Percentiles rank a stretch among this genome's conserved stretches.
Evolutionary conservation across 2,329 filamentous ascomycete genomes (phyloP).

Genomic region (Uncinocarpus reesii): DNA sequence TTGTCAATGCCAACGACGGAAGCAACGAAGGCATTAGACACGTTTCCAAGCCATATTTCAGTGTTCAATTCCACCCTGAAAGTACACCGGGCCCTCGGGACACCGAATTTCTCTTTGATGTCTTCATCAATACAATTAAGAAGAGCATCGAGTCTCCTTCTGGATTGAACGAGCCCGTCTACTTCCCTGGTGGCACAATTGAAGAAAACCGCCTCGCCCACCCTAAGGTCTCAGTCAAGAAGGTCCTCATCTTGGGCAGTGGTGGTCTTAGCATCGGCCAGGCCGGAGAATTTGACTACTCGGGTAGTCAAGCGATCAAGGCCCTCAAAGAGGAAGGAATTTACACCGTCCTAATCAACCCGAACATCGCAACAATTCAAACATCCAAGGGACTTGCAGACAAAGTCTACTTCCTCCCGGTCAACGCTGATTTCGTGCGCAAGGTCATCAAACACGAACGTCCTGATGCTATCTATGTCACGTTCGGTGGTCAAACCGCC

Average conservation of each 20-base stretch:
- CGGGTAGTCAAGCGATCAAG: slow-evolving; percentile 96
- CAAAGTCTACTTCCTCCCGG: slow-evolving; percentile 97
- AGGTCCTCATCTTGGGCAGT: slow-evolving; percentile 86
- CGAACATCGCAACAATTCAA: slow-evolving; percentile 97
- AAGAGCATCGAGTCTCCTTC: slow-evolving; percentile 57
- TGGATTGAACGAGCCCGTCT: slow-evolving; percentile 61
- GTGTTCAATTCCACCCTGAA: slow-evolving; percentile 98
- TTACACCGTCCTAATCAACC: slow-evolving; percentile 96
- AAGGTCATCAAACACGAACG: slow-evolving; percentile 94
- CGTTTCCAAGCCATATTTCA: slow-evolving; percentile 77
- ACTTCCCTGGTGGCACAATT: slow-evolving; percentile 74
- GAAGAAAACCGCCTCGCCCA: slow-evolving; percentile 68
- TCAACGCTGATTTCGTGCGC: slow-evolving; percentile 92
- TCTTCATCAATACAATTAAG: slow-evolving; percentile 79
- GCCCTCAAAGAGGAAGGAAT: slow-evolving; percentile 95
- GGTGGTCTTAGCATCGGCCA: slow-evolving; percentile 96
- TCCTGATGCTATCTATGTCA: slow-evolving; percentile 93
- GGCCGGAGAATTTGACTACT: slow-evolving; percentile 98
- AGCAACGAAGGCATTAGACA: slow-evolving; percentile 98
- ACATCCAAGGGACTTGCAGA: slow-evolving; percentile 96
- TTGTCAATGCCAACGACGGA: slow-evolving; percentile 95
- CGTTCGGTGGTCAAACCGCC: slow-evolving; percentile 94
- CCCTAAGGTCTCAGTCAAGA: slow-evolving; percentile 77
- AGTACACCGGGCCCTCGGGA: slow-evolving; percentile 91
- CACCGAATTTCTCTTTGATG: slow-evolving; percentile 93